Percentiles rank a stretch among this genome's conserved stretches.
phyloP scores from a whole-genome alignment of 129 eudicot species.

The Saussurea involucrata region DNA sequence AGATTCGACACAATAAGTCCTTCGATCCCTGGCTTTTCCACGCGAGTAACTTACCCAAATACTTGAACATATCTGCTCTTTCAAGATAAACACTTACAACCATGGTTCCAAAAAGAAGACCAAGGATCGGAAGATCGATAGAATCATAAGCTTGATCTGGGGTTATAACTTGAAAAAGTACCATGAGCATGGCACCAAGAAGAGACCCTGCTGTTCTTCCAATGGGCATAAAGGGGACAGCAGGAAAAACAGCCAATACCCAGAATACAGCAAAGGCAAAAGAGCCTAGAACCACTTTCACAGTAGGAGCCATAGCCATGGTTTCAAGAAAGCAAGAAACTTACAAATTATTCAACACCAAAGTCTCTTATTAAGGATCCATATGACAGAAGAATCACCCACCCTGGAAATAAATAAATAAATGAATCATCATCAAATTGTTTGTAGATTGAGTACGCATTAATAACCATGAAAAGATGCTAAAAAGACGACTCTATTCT shows the following conservation, averaged over 20 bases:
- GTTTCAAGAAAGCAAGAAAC: constrained; percentile 4
- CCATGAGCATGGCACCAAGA: constrained; percentile 95
- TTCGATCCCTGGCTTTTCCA: constrained; percentile 79
- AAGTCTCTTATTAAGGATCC: neutral
- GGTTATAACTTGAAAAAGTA: constrained; percentile 65
- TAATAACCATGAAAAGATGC: neutral
- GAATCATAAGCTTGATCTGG: constrained; percentile 92
- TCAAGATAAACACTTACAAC: constrained; percentile 91
- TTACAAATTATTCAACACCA: constrained; percentile 2
- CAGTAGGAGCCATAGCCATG: constrained; percentile 82
- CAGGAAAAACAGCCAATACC: constrained; percentile 89
- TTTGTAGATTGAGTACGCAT: neutral
- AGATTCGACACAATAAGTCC: constrained; percentile 74
- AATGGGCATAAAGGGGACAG: constrained; percentile 82
- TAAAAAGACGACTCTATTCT: neutral
- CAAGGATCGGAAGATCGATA: constrained; percentile 90
- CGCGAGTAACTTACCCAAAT: constrained; percentile 62
- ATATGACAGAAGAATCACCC: constrained; percentile 10
- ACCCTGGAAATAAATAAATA: constrained; percentile 6
- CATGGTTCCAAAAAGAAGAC: constrained; percentile 92
- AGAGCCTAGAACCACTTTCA: constrained; percentile 77
- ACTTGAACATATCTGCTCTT: constrained; percentile 90
- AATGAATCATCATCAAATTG: neutral
- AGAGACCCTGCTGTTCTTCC: constrained; percentile 95
- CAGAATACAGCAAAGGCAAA: constrained; percentile 78